These are phyloP conservation scores for Omphalotus olearius DNA, from an alignment of 1,284 basidiomycete genomes.

Conservation along the genomic window DNA sequence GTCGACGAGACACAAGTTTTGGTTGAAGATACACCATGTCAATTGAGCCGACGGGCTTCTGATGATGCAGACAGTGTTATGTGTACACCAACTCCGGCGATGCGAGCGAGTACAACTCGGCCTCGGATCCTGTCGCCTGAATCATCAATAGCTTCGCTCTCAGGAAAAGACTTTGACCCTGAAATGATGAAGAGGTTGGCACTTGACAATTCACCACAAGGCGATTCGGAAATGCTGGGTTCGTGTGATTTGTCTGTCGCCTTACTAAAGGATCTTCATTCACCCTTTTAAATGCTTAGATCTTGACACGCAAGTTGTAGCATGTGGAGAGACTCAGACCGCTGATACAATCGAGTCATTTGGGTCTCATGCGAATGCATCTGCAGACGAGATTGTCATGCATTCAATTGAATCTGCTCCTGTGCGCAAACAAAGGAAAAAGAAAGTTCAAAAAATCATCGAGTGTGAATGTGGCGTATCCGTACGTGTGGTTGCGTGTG, in stretches of 20 bases:
- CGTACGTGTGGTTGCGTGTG: conserved; percentile 41
- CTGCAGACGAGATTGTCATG: not conserved
- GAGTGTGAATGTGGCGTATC: conserved; percentile 64
- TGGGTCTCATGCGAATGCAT: not conserved
- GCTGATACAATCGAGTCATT: conserved; percentile 13
- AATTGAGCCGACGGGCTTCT: not conserved
- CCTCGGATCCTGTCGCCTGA: not conserved
- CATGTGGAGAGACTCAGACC: not conserved
- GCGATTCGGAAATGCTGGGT: conserved; percentile 46
- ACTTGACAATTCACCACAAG: conserved; percentile 20
- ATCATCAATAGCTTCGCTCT: conserved; percentile 7
- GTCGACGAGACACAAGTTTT: conserved; percentile 15
- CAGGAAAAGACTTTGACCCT: conserved; percentile 29
- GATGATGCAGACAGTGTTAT: not conserved
- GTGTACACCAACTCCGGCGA: not conserved
- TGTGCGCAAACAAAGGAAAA: conserved; percentile 12
- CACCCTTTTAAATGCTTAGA: conserved; percentile 25
- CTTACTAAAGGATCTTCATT: not conserved
- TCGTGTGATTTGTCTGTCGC: conserved; percentile 6
- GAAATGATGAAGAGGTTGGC: conserved; percentile 40
- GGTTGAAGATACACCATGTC: not conserved
- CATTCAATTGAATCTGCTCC: not conserved
- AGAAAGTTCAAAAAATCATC: conserved; percentile 12
- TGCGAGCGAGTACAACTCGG: not conserved
- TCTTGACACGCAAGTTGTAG: conserved; percentile 29